These are phyloP conservation scores for Gossypium rotundifolium DNA, from an alignment of 345 rosid genomes.

Conservation along the genomic window DNA sequence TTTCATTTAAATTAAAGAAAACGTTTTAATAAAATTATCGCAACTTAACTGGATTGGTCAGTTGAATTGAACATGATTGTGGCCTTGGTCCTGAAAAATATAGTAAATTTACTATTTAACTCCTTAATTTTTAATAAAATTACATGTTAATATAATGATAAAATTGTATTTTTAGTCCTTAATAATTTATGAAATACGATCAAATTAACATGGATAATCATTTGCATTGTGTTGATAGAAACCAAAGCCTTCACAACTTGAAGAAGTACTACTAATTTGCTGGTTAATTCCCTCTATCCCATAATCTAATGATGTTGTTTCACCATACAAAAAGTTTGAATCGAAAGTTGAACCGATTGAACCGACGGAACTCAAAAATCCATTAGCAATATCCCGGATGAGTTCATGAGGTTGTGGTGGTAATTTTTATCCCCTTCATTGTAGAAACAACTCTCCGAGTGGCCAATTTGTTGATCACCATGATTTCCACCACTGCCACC, in stretches of 20 bases:
- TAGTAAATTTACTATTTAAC: too few species aligned
- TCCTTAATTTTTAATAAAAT: too few species aligned
- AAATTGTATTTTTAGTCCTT: too few species aligned
- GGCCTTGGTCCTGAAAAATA: not conserved
- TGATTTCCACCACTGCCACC: not conserved
- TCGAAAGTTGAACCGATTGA: not conserved
- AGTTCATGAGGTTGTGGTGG: too few species aligned
- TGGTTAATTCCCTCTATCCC: not conserved
- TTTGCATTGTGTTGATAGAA: constrained; percentile 58
- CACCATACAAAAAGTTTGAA: not conserved
- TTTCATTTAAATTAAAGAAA: not conserved
- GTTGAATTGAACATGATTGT: not conserved
- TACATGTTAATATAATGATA: too few species aligned
- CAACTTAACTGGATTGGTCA: not conserved
- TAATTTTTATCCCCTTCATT: too few species aligned
- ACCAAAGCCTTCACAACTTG: constrained; percentile 34
- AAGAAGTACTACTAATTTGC: constrained; percentile 31
- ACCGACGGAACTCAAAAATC: not conserved
- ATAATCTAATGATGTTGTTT: not conserved
- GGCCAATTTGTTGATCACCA: too few species aligned
- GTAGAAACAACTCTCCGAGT: too few species aligned
- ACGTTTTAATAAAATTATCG: not conserved
- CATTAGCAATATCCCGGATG: not conserved
- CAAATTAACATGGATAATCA: constrained; percentile 34
- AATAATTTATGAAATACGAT: too few species aligned